These are phyloP conservation scores for Emmonsia crescens DNA, from an alignment of 2,329 filamentous ascomycete genomes.

Conservation along the genomic window DNA sequence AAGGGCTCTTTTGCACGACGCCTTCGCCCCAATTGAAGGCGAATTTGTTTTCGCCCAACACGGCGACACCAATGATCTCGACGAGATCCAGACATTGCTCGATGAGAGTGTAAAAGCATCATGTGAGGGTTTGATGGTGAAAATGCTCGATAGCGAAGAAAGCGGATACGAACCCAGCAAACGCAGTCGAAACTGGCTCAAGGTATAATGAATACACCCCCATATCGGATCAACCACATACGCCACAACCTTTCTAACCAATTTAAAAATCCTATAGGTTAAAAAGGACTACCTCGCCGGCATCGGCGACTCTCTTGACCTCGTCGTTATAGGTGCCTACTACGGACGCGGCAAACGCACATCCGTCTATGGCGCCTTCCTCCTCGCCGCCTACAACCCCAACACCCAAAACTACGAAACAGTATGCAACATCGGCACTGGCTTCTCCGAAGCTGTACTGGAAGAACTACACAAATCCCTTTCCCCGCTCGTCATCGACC, in stretches of 20 bases:
- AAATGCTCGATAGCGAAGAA: slow-evolving; percentile 91
- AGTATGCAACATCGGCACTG: slow-evolving; percentile 96
- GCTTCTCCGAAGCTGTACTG: slow-evolving; percentile 90
- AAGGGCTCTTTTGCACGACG: slow-evolving; percentile 58
- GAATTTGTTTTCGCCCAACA: slow-evolving; percentile 85
- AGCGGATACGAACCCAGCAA: slow-evolving; percentile 95
- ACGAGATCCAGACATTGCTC: slow-evolving; percentile 83
- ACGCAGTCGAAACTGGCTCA: slow-evolving; percentile 95
- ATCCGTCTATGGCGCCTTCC: slow-evolving; percentile 88
- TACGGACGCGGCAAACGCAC: slow-evolving; percentile 91
- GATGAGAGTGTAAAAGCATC: slow-evolving; percentile 93
- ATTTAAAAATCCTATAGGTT: slow-evolving; percentile 43
- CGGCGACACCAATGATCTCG: slow-evolving; percentile 78
- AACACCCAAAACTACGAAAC: slow-evolving; percentile 76
- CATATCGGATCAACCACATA: background rate
- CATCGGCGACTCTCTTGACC: slow-evolving; percentile 87
- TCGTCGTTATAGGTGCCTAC: slow-evolving; percentile 92
- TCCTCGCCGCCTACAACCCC: slow-evolving; percentile 86
- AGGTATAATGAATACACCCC: slow-evolving; percentile 42
- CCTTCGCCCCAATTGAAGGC: slow-evolving; percentile 70
- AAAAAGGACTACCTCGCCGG: slow-evolving; percentile 97
- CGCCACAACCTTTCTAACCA: background rate
- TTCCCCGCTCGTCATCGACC: slow-evolving; percentile 68
- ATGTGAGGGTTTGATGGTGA: slow-evolving; percentile 97
- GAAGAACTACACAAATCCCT: slow-evolving; percentile 72